Evolutionary conservation across 495 filamentous ascomycete species (phyloP), one percentile per base, ranked within the genome.

Genomic region (Annulohypoxylon moriforme): DNA sequence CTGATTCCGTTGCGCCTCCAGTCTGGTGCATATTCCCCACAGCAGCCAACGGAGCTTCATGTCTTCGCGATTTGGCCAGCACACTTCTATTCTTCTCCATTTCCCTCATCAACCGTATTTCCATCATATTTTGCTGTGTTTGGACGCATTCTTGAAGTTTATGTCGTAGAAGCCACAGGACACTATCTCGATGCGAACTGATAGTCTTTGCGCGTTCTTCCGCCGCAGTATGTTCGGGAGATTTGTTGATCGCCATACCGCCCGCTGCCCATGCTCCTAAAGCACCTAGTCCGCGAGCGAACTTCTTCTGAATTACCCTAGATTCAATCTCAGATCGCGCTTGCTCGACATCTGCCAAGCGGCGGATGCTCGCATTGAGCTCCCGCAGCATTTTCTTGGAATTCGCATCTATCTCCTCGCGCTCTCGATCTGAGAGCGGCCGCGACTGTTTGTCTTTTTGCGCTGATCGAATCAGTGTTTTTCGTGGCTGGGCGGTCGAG

Each of bases 61-160:
- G 77, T 31, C 78, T 79, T 42, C 84, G 78, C 10, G 85, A 84
- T 76, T 92, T 96, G 66, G 94, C 92, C 65, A 97, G 79, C 52
- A 95, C 86, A 78, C 92, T 96, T 82, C 91, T 93, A 78, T 90
- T 94, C 86, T 90, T 93, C 84, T 98, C 96, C 75, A 94, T 84
- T 75, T 94, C 92, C 64, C 96, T 82, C 76, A 88, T 87, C 66
- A 98, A 79, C 74, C 96, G 80, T 76, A 91, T 91, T 81, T 97
- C 96, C 83, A 98, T 96, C 93, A 98, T 97, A 52, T 82, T 84
- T 59, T 92, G 86, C 83, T 98, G 94, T 68, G 91, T 87, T 78
- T 88, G 83, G 33, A 90, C 90, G 11, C 89, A 92, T 64, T 89
- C 85, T 80, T 96, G 92, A 40, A 99, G 78, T 72, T 87, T 85